Evolutionary conservation across 78 protist genomes (phyloP).

Genomic region (Planoprotostelium fungivorum): DNA sequence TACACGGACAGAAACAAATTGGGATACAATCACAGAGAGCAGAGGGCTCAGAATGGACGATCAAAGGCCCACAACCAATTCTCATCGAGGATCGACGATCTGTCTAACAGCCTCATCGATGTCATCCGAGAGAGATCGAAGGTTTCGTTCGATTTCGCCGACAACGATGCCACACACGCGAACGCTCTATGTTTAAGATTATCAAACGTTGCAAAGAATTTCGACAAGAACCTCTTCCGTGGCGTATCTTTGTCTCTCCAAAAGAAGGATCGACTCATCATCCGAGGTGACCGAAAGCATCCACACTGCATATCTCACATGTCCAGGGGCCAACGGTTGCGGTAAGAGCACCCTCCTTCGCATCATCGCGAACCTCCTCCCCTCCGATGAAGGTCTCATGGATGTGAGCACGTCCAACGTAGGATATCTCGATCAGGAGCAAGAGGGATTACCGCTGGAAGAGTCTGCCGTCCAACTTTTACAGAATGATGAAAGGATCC

Average conservation of each 20-base stretch:
- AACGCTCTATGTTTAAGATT: neutral
- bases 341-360: constrained; percentile 65
- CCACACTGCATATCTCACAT: neutral
- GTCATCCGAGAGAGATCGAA: neutral
- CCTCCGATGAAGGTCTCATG: constrained; percentile 37
- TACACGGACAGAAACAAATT: neutral
- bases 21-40: neutral
- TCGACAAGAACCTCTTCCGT: neutral
- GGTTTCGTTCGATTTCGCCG: neutral
- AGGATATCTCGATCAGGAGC: constrained; percentile 65
- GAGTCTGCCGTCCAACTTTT: neutral
- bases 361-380: constrained; percentile 44
- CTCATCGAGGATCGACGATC: neutral
- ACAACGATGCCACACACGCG: neutral
- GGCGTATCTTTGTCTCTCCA: neutral
- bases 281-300: neutral
- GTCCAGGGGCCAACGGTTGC: constrained; percentile 47
- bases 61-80: neutral
- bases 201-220: neutral
- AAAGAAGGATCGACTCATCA: neutral
- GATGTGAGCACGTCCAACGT: constrained; percentile 39
- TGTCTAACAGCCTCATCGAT: neutral
- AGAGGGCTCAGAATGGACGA: neutral
- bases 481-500: neutral
- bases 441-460: constrained; percentile 8